Evolutionary conservation across 768 basidiomycete genomes (phyloP).

Genomic region (Lepiota venenata): DNA sequence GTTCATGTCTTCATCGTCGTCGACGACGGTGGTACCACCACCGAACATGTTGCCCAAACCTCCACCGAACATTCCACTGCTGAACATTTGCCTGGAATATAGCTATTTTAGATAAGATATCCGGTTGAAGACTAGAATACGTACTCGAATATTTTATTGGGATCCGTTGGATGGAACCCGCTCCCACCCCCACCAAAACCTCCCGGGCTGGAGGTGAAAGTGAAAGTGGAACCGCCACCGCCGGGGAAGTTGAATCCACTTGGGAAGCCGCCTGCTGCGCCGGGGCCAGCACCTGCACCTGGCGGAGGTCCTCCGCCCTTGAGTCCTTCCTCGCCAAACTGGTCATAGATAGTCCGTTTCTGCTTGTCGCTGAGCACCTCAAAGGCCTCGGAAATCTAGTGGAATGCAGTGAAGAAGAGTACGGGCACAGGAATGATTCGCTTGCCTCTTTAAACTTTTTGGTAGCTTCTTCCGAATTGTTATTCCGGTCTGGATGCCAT

Average conservation of each 20-base stretch:
- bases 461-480: conserved; percentile 79
- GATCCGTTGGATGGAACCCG: conserved; percentile 78
- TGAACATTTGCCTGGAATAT: conserved; percentile 54
- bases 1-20: conserved; percentile 49
- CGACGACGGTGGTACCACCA: conserved; percentile 37
- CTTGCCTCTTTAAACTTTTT: conserved; percentile 89
- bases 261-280: conserved; percentile 33
- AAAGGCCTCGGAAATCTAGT: conserved; percentile 91
- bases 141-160: conserved; percentile 86
- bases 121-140: conserved; percentile 19
- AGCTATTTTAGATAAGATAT: conserved; percentile 1
- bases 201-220: conserved; percentile 53
- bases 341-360: conserved; percentile 85
- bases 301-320: conserved; percentile 65
- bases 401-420: neutral
- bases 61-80: conserved; percentile 27
- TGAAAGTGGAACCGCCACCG: conserved; percentile 48
- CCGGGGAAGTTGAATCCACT: conserved; percentile 38
- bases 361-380: conserved; percentile 90
- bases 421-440: neutral
- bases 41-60: conserved; percentile 36
- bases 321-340: conserved; percentile 93
- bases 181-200: conserved; percentile 31
- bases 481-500: conserved; percentile 94
- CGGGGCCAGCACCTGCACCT: no score